These are phyloP conservation scores for Tuber calosporum DNA, from an alignment of 495 filamentous ascomycete genomes.

Conservation along the genomic window DNA sequence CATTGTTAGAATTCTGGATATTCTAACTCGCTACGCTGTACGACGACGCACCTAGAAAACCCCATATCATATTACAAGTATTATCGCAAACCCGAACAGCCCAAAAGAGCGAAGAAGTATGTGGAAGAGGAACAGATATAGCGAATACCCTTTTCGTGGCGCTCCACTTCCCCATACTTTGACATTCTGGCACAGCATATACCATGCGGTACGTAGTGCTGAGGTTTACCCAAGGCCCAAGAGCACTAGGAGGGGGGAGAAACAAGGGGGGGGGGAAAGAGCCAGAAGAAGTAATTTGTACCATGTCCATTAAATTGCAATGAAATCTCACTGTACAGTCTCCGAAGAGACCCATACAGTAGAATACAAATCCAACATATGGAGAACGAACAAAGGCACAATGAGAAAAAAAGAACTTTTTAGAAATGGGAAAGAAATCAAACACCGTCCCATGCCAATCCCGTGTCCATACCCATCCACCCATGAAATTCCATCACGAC, in stretches of 20 bases:
- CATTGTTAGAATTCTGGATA: neutral
- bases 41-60: neutral
- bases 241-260: neutral
- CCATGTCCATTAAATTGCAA: neutral
- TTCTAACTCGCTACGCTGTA: neutral
- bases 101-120: neutral
- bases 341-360: neutral
- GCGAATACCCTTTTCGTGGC: neutral
- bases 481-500: neutral
- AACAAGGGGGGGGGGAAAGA: neutral
- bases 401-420: neutral
- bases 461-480: neutral
- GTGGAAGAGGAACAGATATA: neutral
- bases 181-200: neutral
- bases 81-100: neutral
- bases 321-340: neutral
- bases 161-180: neutral
- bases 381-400: neutral
- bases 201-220: neutral
- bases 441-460: neutral
- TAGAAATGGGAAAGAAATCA: neutral
- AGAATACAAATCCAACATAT: neutral
- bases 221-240: neutral
- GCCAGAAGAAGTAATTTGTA: neutral
- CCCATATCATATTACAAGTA: neutral